Evolutionary conservation across 2,329 filamentous ascomycete species (phyloP).

Genomic region (Xylaria sp.): DNA sequence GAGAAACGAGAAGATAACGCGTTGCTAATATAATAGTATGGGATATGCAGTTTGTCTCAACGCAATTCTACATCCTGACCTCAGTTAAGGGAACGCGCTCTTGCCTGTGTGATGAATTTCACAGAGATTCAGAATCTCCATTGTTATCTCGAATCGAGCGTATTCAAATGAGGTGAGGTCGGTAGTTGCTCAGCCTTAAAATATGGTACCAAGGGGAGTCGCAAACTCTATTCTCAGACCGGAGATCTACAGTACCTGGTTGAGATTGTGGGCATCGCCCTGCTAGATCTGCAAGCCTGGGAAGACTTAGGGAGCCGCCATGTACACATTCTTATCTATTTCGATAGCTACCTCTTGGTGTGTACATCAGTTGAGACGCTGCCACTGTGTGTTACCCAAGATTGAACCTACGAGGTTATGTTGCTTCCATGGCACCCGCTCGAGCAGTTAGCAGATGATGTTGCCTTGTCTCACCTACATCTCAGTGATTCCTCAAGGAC

Average conservation of each 20-base stretch:
- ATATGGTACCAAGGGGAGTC: slow-evolving; percentile 27
- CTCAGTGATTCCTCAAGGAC: neutral
- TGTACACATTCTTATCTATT: slow-evolving; percentile 13
- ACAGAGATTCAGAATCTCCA: slow-evolving; percentile 32
- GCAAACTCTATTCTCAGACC: slow-evolving; percentile 34
- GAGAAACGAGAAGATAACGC: neutral
- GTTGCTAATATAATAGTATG: slow-evolving; percentile 11
- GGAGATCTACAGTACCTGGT: slow-evolving; percentile 27
- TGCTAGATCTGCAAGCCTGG: slow-evolving; percentile 30
- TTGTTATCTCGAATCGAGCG: slow-evolving; percentile 5
- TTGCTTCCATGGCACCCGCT: slow-evolving; percentile 17
- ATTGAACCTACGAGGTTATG: neutral
- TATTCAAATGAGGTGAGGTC: slow-evolving; percentile 26
- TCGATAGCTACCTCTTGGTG: slow-evolving; percentile 14
- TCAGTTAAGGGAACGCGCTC: slow-evolving; percentile 1
- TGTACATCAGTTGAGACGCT: slow-evolving; percentile 4
- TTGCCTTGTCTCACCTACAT: neutral
- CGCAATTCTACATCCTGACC: neutral
- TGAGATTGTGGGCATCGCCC: slow-evolving; percentile 26
- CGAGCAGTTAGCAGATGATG: slow-evolving; percentile 3
- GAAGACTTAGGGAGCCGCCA: slow-evolving; percentile 22
- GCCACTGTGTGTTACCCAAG: slow-evolving; percentile 11
- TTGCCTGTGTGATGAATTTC: slow-evolving; percentile 25
- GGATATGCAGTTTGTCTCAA: slow-evolving; percentile 11
- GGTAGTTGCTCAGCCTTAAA: slow-evolving; percentile 34